Conservation (phyloP, 371 early-diverging fungal species). For the Massospora cicadina region DNA sequence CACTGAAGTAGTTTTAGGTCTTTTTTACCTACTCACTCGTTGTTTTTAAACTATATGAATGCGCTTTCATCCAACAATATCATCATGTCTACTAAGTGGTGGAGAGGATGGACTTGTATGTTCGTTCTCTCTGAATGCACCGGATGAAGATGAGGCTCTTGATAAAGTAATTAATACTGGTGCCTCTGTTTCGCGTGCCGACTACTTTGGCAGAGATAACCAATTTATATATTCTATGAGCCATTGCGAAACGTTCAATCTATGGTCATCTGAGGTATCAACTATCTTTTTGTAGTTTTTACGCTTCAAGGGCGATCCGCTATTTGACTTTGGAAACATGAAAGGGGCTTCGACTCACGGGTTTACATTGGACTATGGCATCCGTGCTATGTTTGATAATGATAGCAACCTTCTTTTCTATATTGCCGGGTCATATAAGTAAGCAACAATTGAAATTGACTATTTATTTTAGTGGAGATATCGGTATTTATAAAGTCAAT, state of each 20-base stretch:
- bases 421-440: constrained; percentile 60
- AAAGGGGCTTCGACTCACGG: constrained; percentile 23
- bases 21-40: background rate
- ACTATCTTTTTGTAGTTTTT: background rate
- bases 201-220: constrained; percentile 73
- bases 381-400: constrained; percentile 58
- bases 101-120: constrained; percentile 64
- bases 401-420: constrained; percentile 49
- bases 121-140: constrained; percentile 40
- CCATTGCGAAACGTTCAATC: constrained; percentile 72
- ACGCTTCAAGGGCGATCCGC: constrained; percentile 25
- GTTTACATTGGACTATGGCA: constrained; percentile 51
- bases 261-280: constrained; percentile 20
- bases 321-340: constrained; percentile 63
- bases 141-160: constrained; percentile 79
- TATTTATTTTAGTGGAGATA: constrained; percentile 28
- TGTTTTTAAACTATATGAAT: no score
- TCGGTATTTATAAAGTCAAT: constrained; percentile 56
- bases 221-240: constrained; percentile 74
- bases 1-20: constrained; percentile 23
- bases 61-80: constrained; percentile 48
- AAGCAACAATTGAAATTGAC: constrained; percentile 12
- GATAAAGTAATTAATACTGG: constrained; percentile 60
- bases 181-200: constrained; percentile 57
- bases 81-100: constrained; percentile 38